Base-by-base conservation (phyloP, 78 protist genomes). In the Emiliania huxleyi region DNA sequence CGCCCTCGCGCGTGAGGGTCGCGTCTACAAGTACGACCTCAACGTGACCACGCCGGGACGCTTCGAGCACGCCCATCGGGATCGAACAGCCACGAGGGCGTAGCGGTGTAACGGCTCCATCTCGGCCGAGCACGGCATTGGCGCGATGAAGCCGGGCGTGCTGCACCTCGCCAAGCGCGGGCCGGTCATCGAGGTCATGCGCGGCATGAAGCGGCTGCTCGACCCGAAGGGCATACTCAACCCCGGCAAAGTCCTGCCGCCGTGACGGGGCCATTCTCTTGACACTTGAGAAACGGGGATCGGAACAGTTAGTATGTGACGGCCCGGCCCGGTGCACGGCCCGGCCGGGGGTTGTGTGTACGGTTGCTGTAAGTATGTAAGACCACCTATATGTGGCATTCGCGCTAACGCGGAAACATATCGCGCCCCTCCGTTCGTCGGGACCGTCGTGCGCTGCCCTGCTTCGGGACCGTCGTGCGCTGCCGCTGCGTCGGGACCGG, bases 101-200 rank as follows among this genome's bases (percentile, higher is more conserved):
- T 97, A 81, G 49, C 97, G 96, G 33, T 97, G 94, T 90, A 96
- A 97, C 21, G 99, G 99, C 5, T 45, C 91, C 42, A 91, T 98
- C 55, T 85, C 94, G 19, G 99, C 99, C 0, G 99, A 98, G 85
- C 99, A 98, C 81, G 99, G 99, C 23, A 46, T 98, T 22, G 99
- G 98, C 48, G 48, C 42, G 77, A 96, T 94, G 97, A 98, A 98
- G 93, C 29, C 91, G 6, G 37, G 29, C 25, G 37, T 75, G n/a
- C 40, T 97, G 6, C 95, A 93, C 89, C 35, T 48, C 45, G 91
- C 96, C 44, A 96, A 96, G 93, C 62, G 96, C 29, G 18, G 46
- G 56, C 26, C 15, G 40, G 40, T 96, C 22, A 75, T 98, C 6
- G 55, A 42, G 2, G 40, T 96, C 29, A 98, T 98, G 99, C 89